A percentile compares a stretch with the other conserved stretches of the same genome.
phyloP scores from a whole-genome alignment of 2,329 filamentous ascomycete species.

The Capronia epimyces region DNA sequence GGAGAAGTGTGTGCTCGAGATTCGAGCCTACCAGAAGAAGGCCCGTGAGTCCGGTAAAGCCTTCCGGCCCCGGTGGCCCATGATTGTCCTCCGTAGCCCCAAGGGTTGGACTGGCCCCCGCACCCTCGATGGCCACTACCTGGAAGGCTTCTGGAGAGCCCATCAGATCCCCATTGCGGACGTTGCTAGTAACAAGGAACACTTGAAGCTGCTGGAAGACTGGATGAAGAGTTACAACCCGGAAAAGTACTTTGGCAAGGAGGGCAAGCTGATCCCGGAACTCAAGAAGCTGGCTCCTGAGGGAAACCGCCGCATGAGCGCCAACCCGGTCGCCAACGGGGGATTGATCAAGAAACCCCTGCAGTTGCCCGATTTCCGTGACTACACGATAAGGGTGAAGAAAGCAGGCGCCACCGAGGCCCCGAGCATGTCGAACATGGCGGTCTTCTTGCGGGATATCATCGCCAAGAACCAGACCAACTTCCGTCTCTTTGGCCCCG shows the following conservation, averaged over 20 bases:
- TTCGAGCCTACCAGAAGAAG: conserved; percentile 63
- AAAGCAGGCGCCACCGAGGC: conserved; percentile 53
- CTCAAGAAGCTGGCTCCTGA: conserved; percentile 60
- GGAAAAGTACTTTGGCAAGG: conserved; percentile 61
- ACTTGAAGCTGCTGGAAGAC: conserved; percentile 63
- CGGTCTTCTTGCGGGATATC: conserved; percentile 61
- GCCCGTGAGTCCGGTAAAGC: conserved; percentile 65
- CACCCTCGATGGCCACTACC: conserved; percentile 63
- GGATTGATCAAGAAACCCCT: conserved; percentile 63
- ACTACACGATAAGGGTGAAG: conserved; percentile 60
- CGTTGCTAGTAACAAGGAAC: conserved; percentile 58
- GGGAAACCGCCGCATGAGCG: conserved; percentile 66
- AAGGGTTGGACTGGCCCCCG: conserved; percentile 76
- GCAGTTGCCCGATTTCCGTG: conserved; percentile 62
- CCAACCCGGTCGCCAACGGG: conserved; percentile 70
- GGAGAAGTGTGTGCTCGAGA: conserved; percentile 66
- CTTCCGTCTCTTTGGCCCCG: conserved; percentile 72
- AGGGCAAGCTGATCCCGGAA: conserved; percentile 59
- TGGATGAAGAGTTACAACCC: conserved; percentile 76
- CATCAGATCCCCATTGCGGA: conserved; percentile 74
- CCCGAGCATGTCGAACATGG: conserved; percentile 66
- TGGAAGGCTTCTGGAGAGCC: conserved; percentile 72
- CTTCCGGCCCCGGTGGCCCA: conserved; percentile 68
- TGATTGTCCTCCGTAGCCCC: conserved; percentile 70
- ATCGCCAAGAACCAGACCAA: conserved; percentile 58